Base-by-base conservation (phyloP, 345 rosid genomes). In the Rhodamnia argentea region DNA sequence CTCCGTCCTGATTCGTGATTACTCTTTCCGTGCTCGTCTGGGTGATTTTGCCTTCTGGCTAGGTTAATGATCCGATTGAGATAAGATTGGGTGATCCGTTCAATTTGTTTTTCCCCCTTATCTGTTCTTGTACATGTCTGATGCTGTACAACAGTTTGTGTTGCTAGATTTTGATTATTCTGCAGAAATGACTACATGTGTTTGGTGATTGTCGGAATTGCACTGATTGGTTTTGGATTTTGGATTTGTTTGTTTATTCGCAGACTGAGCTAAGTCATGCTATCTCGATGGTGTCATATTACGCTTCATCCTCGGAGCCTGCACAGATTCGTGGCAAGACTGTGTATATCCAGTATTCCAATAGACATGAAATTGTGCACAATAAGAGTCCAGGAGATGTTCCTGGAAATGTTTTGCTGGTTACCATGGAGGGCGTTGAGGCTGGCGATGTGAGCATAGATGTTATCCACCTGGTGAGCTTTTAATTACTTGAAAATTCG, bases 261-360 rank as follows among this genome's bases (percentile, higher is more conserved):
- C 94, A 96, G 98, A 92, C 92, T 27, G 98, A 97, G 86, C 90
- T 89, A 88, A 96, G 95, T 87, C 99, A 96, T 90, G 99, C 99
- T 75, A 97, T 97, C 89, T 93, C 94, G 9, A 97, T 96, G 99
- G 99, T 96, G 85, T 97, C 99, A 3, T 96, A 96, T 88, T 96
- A 96, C 86, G 99, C 99, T 81, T 96, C 99, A 6, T 96, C 98
- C n/a, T 96, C 98, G 11, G 99, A 97, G 87, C 99, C 98, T 11
- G 99, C 99, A 7, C 98, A 97, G 84, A 92, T 96, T 88, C 98
- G 99, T 29, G 99, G 99, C 5, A 96, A 97, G 89, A 92, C 98
- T 32, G 98, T 96, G 52, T 97, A 97, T 86, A 96, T 96, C 87
- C 99, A 97, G 87, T 96, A 97, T 88, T 97, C 99, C 3, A 96